A percentile compares a stretch with the other conserved stretches of the same genome.
phyloP scores from a whole-genome alignment of 345 rosid species.

The Angophora floribunda region DNA sequence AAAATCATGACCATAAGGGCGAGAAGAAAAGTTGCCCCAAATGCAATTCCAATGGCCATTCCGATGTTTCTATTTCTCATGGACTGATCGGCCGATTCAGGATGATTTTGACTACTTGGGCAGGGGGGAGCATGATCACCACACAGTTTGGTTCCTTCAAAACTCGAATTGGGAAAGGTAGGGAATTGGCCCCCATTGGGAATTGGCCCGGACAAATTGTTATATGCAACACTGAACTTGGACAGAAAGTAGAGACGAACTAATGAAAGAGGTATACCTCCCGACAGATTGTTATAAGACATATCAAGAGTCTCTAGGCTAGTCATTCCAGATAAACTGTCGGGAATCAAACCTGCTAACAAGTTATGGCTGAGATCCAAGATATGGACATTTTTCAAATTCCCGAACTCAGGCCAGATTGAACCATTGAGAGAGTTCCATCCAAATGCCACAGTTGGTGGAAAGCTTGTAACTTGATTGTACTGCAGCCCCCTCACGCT shows the following conservation, averaged over 20 bases:
- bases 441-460: background rate
- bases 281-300: background rate
- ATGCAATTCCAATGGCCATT: slow-evolving; percentile 49
- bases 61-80: slow-evolving; percentile 31
- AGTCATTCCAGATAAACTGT: background rate
- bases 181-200: slow-evolving; percentile 48
- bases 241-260: background rate
- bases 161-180: slow-evolving; percentile 76
- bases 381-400: background rate
- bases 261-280: background rate
- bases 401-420: background rate
- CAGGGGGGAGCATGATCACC: slow-evolving; percentile 53
- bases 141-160: slow-evolving; percentile 69
- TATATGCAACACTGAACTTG: background rate
- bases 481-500: background rate
- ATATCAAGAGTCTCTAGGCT: background rate
- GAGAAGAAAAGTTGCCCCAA: slow-evolving; percentile 44
- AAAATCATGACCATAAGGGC: slow-evolving; percentile 34
- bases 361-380: background rate
- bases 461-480: background rate
- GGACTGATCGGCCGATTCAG: slow-evolving; percentile 2
- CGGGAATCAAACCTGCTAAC: background rate
- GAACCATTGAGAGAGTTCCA: background rate
- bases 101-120: background rate
- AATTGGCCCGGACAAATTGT: background rate